These are phyloP conservation scores for Coelastrella sp. DNA, from an alignment of 139 green algal genomes.

Conservation along the genomic window DNA sequence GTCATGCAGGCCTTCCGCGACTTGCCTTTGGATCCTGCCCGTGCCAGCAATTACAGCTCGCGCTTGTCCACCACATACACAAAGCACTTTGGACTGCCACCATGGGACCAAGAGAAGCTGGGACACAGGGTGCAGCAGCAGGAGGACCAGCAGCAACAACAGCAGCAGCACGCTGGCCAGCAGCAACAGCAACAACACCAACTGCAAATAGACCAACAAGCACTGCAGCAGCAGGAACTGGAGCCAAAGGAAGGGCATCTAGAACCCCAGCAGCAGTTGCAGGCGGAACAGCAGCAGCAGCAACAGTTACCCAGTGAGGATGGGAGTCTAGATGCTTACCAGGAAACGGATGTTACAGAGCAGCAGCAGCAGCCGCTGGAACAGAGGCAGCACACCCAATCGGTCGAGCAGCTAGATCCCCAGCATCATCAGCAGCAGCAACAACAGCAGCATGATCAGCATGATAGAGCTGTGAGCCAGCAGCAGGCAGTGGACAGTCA, in stretches of 20 bases:
- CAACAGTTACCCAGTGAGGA: not conserved
- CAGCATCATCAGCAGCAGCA: no score
- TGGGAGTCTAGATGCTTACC: not conserved
- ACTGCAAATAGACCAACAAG: not conserved
- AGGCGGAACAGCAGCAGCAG: slow-evolving; percentile 4
- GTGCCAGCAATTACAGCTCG: slow-evolving; percentile 55
- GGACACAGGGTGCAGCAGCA: not conserved
- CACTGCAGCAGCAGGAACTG: not conserved
- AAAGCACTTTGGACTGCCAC: slow-evolving; percentile 68
- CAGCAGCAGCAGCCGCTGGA: slow-evolving; percentile 12
- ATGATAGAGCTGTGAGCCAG: not conserved
- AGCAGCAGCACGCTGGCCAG: slow-evolving; percentile 20
- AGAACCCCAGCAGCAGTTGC: not conserved
- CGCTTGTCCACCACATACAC: slow-evolving; percentile 71
- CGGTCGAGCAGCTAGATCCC: not conserved
- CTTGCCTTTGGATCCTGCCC: slow-evolving; percentile 55
- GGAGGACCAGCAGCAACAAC: not conserved
- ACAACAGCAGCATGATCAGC: not conserved
- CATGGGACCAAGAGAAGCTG: slow-evolving; percentile 36
- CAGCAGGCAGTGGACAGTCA: not conserved
- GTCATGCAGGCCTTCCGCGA: slow-evolving; percentile 54
- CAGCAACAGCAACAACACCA: slow-evolving; percentile 14
- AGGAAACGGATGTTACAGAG: not conserved
- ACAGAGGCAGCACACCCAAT: not conserved
- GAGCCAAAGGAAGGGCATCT: not conserved